phyloP scores from a whole-genome alignment of 495 filamentous ascomycete species.

The Penicillium nucicola region DNA sequence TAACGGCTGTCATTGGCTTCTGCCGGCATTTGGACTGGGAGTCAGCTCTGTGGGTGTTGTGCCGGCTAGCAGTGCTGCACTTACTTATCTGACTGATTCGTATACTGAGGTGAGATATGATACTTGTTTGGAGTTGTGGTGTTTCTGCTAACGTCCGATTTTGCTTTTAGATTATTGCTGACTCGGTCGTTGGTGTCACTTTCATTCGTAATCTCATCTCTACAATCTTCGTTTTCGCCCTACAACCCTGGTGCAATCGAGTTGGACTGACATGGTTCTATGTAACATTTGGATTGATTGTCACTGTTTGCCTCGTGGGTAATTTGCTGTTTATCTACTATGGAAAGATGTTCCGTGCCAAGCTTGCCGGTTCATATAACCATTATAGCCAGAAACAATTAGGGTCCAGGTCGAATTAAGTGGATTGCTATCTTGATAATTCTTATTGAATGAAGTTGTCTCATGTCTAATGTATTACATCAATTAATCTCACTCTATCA shows the following conservation, averaged over 20 bases:
- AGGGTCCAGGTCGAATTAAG: neutral
- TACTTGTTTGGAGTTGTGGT: neutral
- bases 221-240: slow-evolving; percentile 31
- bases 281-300: slow-evolving; percentile 18
- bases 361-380: slow-evolving; percentile 8
- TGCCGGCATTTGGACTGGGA: slow-evolving; percentile 25
- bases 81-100: slow-evolving; percentile 35
- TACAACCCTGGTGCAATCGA: slow-evolving; percentile 28
- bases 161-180: slow-evolving; percentile 27
- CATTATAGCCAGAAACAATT: slow-evolving; percentile 10
- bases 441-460: too few relatives aligned
- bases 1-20: slow-evolving; percentile 28
- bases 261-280: slow-evolving; percentile 22
- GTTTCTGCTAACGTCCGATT: neutral
- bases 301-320: slow-evolving; percentile 9
- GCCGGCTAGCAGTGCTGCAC: slow-evolving; percentile 22
- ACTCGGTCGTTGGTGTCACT: slow-evolving; percentile 31
- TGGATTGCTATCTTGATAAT: neutral
- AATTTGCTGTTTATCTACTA: slow-evolving; percentile 22
- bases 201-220: slow-evolving; percentile 28
- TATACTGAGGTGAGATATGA: slow-evolving; percentile 31
- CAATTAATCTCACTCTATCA: too few relatives aligned
- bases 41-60: slow-evolving; percentile 22
- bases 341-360: slow-evolving; percentile 14
- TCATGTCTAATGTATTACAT: too few relatives aligned